Conservation (phyloP, 306 rosid species). For the Casuarina equisetifolia region DNA sequence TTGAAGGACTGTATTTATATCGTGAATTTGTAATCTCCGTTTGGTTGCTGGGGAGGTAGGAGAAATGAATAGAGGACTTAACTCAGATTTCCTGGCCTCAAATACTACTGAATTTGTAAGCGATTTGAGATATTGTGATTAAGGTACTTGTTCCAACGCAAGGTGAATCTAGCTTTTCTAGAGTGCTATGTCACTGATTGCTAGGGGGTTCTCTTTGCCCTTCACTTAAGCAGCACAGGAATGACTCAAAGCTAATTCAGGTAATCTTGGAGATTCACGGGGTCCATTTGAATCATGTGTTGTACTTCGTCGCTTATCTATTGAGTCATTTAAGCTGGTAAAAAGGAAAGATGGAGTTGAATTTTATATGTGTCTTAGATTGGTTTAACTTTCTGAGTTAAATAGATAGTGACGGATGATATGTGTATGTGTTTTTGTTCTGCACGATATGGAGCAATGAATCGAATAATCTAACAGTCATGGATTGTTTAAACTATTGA, state of each 20-base stretch:
- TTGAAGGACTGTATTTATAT: neutral
- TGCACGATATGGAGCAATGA: neutral
- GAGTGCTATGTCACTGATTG: too few species aligned
- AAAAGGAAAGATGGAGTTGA: neutral
- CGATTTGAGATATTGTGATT: neutral
- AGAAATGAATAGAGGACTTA: neutral
- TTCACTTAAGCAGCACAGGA: too few species aligned
- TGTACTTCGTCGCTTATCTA: too few species aligned
- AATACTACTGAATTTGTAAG: neutral
- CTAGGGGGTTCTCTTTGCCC: too few species aligned
- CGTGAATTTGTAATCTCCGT: neutral
- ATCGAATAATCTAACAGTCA: neutral
- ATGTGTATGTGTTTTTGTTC: neutral
- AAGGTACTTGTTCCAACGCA: neutral
- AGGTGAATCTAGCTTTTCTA: neutral
- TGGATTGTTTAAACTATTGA: neutral
- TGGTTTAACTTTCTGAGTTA: neutral
- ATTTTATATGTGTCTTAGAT: neutral
- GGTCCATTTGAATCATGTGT: too few species aligned
- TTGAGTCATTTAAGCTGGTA: too few species aligned
- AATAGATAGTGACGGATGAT: neutral
- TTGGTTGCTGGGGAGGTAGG: constrained; percentile 1
- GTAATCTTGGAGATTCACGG: too few species aligned
- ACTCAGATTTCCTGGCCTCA: neutral
- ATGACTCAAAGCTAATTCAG: too few species aligned